Percentiles rank a stretch among this genome's conserved stretches.
Evolutionary conservation across 1,284 basidiomycete genomes (phyloP).

Genomic region (Heliocybe sulcata): DNA sequence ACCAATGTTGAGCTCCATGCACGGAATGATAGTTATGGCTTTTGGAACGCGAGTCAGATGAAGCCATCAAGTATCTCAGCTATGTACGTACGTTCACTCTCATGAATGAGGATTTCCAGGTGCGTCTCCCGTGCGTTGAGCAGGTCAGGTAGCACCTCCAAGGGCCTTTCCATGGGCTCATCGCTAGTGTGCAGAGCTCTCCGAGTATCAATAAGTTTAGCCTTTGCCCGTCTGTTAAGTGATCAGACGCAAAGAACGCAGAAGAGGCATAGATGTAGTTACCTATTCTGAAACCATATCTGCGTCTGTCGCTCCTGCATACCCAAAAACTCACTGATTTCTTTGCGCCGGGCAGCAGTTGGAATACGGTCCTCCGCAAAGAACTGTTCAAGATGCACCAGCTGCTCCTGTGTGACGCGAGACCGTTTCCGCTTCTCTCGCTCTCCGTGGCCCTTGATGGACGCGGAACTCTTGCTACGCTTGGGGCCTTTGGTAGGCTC

Average conservation of each 20-base stretch:
- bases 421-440: slow-evolving; percentile 72
- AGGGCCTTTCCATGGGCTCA: slow-evolving; percentile 32
- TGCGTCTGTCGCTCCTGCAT: slow-evolving; percentile 83
- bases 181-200: slow-evolving; percentile 21
- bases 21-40: slow-evolving; percentile 73
- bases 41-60: not conserved
- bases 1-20: slow-evolving; percentile 66
- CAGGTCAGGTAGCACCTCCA: slow-evolving; percentile 45
- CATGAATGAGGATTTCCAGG: slow-evolving; percentile 59
- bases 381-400: slow-evolving; percentile 61
- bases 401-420: slow-evolving; percentile 70
- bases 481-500: not conserved
- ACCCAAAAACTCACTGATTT: slow-evolving; percentile 68
- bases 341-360: slow-evolving; percentile 58
- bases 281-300: slow-evolving; percentile 86
- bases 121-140: slow-evolving; percentile 48
- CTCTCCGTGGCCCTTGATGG: slow-evolving; percentile 33
- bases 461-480: slow-evolving; percentile 1
- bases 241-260: not conserved
- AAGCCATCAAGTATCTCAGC: slow-evolving; percentile 7
- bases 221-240: slow-evolving; percentile 64
- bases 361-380: slow-evolving; percentile 66
- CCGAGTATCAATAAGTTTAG: slow-evolving; percentile 61
- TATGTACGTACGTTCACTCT: slow-evolving; percentile 55
- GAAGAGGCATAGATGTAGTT: slow-evolving; percentile 13